A percentile compares a stretch with the other conserved stretches of the same genome.
These are phyloP conservation scores for Elaeagnus macrophylla DNA, from an alignment of 306 rosid genomes.

Conservation along the genomic window DNA sequence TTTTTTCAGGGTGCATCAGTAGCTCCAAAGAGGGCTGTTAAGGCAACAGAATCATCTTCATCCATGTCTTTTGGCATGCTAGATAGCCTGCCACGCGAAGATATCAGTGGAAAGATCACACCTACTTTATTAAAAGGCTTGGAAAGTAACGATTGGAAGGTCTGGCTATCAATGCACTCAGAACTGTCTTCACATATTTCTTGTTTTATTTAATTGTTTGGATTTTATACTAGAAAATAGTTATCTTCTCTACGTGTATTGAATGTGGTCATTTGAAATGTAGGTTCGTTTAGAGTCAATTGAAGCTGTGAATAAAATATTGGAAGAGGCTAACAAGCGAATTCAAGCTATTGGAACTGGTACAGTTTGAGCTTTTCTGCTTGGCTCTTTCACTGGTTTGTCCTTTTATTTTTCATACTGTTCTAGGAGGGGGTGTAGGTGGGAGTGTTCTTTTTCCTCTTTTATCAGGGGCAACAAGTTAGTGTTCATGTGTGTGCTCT, in stretches of 20 bases:
- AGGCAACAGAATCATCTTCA: slow-evolving; percentile 45
- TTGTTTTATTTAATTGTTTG: slow-evolving; percentile 4
- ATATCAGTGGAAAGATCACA: slow-evolving; percentile 87
- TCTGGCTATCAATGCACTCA: slow-evolving; percentile 18
- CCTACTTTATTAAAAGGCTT: slow-evolving; percentile 74
- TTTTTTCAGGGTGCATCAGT: slow-evolving; percentile 66
- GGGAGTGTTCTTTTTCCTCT: not conserved
- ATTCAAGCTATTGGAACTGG: slow-evolving; percentile 94
- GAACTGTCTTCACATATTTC: slow-evolving; percentile 1
- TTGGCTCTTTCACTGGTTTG: too few species aligned
- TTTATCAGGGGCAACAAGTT: not conserved
- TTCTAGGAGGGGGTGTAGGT: too few species aligned
- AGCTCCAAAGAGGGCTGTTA: slow-evolving; percentile 60
- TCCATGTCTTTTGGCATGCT: slow-evolving; percentile 50
- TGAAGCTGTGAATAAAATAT: slow-evolving; percentile 80
- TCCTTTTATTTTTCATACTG: too few species aligned
- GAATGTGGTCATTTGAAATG: slow-evolving; percentile 6
- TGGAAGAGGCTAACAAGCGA: slow-evolving; percentile 97
- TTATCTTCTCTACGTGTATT: slow-evolving; percentile 11
- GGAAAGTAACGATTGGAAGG: slow-evolving; percentile 99
- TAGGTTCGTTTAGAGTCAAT: slow-evolving; percentile 96
- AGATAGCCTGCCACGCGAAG: slow-evolving; percentile 97
- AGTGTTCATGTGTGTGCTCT: not conserved
- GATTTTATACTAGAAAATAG: not conserved
- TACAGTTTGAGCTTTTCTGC: slow-evolving; percentile 11